Base-by-base conservation (phyloP, 768 basidiomycete genomes). In the Boletus coccyginus region DNA sequence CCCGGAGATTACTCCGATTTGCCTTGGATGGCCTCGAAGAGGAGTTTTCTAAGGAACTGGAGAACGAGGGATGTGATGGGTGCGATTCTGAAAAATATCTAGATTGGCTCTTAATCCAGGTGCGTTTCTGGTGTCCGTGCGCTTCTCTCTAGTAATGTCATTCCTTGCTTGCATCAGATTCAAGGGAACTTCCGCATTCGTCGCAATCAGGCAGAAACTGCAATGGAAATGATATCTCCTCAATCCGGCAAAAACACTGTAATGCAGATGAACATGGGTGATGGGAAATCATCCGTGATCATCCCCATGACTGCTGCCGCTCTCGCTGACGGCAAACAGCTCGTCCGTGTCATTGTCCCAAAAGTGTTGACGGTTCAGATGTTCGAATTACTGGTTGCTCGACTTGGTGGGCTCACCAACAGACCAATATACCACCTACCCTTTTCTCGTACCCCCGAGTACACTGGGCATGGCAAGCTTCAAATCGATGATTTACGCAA, bases 241-340 rank as follows among this genome's bases (percentile, higher is more conserved):
- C 49, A 47, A 3, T 70, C 63, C 0, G 45, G 52, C 3, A 13
- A 55, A 31, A 83, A 76, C 50, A 74, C 74, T 0, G 61, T 72
- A 5, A 60, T 77, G 7, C 81, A 82, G 50, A 71, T 82, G 16
- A 80, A 80, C 50, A 82, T 82, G 81, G 81, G 81, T 13, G 81
- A 82, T 56, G 81, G 81, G 4, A 82, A 82, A 59, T 72, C 73
- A 7, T 74, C 70, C 0, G 74, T 73, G 17, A 73, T 82, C 35
- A 70, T 81, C 5, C 81, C 81, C 1, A 66, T 81, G 19, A 64
- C 71, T 12, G 65, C 74, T 1, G 62, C 73, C 1, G 61, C 70
- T 6, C 67, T 82, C 17, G 76, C 81, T 0, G 67, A 81, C 58
- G 75, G 75, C 3, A 19, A 69, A 1, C 70, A 63, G 33, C 69